Evolutionary conservation across 441 rosid genomes (phyloP).

Genomic region (Bocquillonia castaneifolia): DNA sequence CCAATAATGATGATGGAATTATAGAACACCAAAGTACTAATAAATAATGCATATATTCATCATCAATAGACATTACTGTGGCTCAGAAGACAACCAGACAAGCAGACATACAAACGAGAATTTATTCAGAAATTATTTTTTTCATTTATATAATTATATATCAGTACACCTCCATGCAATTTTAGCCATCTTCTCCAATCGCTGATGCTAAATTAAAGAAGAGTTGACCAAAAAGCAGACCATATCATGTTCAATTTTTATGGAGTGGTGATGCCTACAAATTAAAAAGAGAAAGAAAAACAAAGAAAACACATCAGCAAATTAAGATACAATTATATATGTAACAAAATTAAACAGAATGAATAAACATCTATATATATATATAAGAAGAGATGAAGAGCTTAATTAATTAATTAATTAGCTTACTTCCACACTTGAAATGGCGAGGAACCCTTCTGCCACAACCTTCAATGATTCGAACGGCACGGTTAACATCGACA

Average conservation of each 20-base stretch:
- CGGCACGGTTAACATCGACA: conserved; percentile 30
- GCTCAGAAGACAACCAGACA: too few species aligned
- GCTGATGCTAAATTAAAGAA: background rate
- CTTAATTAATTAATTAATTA: too few species aligned
- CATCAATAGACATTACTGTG: too few species aligned
- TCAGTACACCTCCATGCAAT: too few species aligned
- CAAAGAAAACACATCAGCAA: background rate
- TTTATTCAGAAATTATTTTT: too few species aligned
- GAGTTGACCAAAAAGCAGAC: background rate
- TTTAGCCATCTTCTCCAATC: background rate
- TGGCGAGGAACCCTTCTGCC: conserved; percentile 46
- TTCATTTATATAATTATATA: too few species aligned
- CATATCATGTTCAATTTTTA: conserved; percentile 9
- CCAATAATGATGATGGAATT: too few species aligned
- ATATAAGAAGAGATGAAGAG: background rate
- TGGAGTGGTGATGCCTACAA: conserved; percentile 27
- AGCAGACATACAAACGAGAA: too few species aligned
- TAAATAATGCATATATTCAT: too few species aligned
- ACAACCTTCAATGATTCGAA: conserved; percentile 37
- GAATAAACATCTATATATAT: background rate
- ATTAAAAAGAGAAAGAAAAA: background rate
- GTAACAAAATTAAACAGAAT: background rate
- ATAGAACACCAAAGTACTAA: too few species aligned
- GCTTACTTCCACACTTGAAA: conserved; percentile 47
- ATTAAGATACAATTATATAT: background rate